phyloP scores from a whole-genome alignment of 495 filamentous ascomycete species.

The Acidiella bohemica region DNA sequence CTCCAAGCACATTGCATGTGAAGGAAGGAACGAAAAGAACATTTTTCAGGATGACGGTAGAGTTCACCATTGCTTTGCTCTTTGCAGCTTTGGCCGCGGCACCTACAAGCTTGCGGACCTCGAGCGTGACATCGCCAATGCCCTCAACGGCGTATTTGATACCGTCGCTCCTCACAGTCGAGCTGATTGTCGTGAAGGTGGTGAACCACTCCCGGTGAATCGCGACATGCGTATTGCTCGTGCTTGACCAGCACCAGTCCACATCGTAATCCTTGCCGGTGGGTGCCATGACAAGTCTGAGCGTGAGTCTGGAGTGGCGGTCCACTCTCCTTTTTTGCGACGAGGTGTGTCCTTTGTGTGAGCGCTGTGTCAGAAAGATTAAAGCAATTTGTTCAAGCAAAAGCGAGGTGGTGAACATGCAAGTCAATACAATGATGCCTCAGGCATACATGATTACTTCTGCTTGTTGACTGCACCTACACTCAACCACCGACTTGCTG shows the following conservation, averaged over 20 bases:
- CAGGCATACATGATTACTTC: too few relatives aligned
- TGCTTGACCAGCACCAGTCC: not conserved
- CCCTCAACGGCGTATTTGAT: not conserved
- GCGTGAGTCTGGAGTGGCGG: too few relatives aligned
- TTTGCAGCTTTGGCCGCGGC: slow-evolving; percentile 1
- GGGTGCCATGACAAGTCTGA: slow-evolving; percentile 1
- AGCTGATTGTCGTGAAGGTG: not conserved
- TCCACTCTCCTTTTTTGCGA: too few relatives aligned
- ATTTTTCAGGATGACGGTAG: not conserved
- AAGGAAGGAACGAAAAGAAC: not conserved
- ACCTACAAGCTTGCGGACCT: not conserved
- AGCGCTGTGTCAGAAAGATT: too few relatives aligned
- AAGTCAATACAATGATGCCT: too few relatives aligned
- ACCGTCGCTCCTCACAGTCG: not conserved
- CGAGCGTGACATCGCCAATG: not conserved
- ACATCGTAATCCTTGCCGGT: not conserved
- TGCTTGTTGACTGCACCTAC: too few relatives aligned
- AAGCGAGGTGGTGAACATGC: too few relatives aligned
- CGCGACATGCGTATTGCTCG: not conserved
- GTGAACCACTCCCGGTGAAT: slow-evolving; percentile 1
- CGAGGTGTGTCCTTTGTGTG: too few relatives aligned
- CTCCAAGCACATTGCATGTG: slow-evolving; percentile 2
- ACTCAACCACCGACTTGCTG: too few relatives aligned
- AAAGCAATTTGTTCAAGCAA: too few relatives aligned
- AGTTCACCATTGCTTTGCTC: slow-evolving; percentile 2